These are phyloP conservation scores for Triticum dicoccoides DNA, from an alignment of 176 grass and related monocot species.

Conservation along the genomic window DNA sequence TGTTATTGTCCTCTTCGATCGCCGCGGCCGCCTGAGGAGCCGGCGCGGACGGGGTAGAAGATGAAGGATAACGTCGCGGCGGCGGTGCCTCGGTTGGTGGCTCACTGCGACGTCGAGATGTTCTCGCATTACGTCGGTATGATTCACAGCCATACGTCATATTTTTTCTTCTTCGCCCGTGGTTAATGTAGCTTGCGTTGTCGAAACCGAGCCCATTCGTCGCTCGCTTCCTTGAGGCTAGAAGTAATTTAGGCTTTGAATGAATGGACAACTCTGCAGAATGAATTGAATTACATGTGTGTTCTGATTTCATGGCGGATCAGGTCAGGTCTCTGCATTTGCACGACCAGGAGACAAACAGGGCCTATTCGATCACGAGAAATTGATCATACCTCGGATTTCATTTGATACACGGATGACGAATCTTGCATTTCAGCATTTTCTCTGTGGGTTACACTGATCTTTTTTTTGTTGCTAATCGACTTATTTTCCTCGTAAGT, in stretches of 20 bases:
- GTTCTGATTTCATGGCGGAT: neutral
- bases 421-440: neutral
- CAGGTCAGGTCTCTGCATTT: neutral
- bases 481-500: too few species aligned
- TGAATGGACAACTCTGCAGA: neutral
- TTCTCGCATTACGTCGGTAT: slow-evolving; percentile 85
- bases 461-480: neutral
- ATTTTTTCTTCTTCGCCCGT: neutral
- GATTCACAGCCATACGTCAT: neutral
- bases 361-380: neutral
- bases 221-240: neutral
- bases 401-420: neutral
- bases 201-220: neutral
- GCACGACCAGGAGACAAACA: neutral
- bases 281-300: neutral
- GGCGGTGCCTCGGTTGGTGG: slow-evolving; percentile 50
- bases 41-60: neutral
- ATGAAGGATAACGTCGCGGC: neutral
- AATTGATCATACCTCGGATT: neutral
- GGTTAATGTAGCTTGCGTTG: neutral
- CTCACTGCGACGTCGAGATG: slow-evolving; percentile 62
- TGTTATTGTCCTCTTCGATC: neutral
- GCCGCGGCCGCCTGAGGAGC: neutral
- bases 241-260: neutral
- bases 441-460: neutral